Percentiles rank a stretch among this genome's conserved stretches.
Evolutionary conservation across 2,329 filamentous ascomycete genomes (phyloP).

Genomic region (Cladobotryum protrusum): DNA sequence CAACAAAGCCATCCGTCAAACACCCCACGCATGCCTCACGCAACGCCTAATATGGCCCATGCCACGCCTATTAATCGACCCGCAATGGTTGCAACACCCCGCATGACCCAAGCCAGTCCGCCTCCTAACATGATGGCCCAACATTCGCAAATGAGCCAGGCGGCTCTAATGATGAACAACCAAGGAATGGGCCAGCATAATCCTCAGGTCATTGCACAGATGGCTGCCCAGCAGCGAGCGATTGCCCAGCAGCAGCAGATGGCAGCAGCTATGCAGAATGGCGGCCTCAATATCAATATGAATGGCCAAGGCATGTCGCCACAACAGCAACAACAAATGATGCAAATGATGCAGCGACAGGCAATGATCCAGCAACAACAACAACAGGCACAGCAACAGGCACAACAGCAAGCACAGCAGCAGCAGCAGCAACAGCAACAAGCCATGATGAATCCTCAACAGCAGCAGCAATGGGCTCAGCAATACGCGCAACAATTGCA

Average conservation of each 20-base stretch:
- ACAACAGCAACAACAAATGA: slow-evolving; percentile 29
- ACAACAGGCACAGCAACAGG: slow-evolving; percentile 28
- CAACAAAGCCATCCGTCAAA: slow-evolving; percentile 59
- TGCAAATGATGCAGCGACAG: slow-evolving; percentile 34
- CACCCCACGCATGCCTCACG: slow-evolving; percentile 56
- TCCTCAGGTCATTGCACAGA: slow-evolving; percentile 36
- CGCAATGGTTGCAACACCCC: slow-evolving; percentile 50
- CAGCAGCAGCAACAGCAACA: slow-evolving; percentile 22
- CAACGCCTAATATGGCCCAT: slow-evolving; percentile 55
- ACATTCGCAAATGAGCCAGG: slow-evolving; percentile 47
- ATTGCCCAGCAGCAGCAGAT: slow-evolving; percentile 42
- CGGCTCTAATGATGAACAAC: slow-evolving; percentile 46
- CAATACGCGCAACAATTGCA: slow-evolving; percentile 39
- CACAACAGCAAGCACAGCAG: slow-evolving; percentile 26
- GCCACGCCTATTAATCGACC: slow-evolving; percentile 52
- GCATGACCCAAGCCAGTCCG: slow-evolving; percentile 58
- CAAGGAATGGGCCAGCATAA: slow-evolving; percentile 36
- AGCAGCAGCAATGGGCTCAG: slow-evolving; percentile 37
- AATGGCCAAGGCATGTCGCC: slow-evolving; percentile 30
- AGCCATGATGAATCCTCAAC: slow-evolving; percentile 36
- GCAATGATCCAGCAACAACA: slow-evolving; percentile 35
- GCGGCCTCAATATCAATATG: slow-evolving; percentile 30
- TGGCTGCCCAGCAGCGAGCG: slow-evolving; percentile 43
- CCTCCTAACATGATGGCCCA: slow-evolving; percentile 54
- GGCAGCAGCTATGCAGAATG: slow-evolving; percentile 35